These are phyloP conservation scores for Eudorina sp. DNA, from an alignment of 139 green algal genomes.

Conservation along the genomic window DNA sequence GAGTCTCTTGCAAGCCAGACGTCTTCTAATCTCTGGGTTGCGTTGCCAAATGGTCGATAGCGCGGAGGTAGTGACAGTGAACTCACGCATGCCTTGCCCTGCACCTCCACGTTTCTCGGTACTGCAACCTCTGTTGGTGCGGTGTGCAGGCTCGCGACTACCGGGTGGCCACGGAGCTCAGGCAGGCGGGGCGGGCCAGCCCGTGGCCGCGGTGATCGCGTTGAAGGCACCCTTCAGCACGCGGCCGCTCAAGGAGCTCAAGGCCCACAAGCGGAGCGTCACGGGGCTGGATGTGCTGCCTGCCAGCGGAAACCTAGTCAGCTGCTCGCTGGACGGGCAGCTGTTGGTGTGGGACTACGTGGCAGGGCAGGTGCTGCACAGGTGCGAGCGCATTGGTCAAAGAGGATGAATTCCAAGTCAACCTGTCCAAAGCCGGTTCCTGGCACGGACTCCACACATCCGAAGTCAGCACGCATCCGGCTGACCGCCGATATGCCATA, in stretches of 20 bases:
- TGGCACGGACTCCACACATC: too few relatives aligned
- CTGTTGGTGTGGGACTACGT: conserved; percentile 79
- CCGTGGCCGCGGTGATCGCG: neutral
- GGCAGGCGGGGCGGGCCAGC: too few relatives aligned
- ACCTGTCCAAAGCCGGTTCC: too few relatives aligned
- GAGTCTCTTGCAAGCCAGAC: too few relatives aligned
- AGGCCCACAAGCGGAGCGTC: conserved; percentile 67
- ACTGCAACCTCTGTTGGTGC: too few relatives aligned
- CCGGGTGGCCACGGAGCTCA: neutral
- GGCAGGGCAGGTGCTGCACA: conserved; percentile 59
- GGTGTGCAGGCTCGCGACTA: neutral
- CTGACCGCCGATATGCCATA: too few relatives aligned
- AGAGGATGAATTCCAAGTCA: neutral
- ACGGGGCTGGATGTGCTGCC: conserved; percentile 66
- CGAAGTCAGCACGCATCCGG: too few relatives aligned
- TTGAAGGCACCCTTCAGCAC: conserved; percentile 47
- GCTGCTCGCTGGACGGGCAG: conserved; percentile 66
- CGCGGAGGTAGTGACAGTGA: too few relatives aligned
- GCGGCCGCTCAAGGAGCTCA: conserved; percentile 60
- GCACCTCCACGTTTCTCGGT: too few relatives aligned
- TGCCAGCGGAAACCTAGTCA: conserved; percentile 65
- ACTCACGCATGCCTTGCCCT: too few relatives aligned
- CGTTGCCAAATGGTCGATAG: too few relatives aligned
- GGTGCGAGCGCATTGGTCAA: neutral
- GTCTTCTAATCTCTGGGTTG: too few relatives aligned